Conservation (phyloP, 129 eudicot genomes). For the Lonicera japonica region DNA sequence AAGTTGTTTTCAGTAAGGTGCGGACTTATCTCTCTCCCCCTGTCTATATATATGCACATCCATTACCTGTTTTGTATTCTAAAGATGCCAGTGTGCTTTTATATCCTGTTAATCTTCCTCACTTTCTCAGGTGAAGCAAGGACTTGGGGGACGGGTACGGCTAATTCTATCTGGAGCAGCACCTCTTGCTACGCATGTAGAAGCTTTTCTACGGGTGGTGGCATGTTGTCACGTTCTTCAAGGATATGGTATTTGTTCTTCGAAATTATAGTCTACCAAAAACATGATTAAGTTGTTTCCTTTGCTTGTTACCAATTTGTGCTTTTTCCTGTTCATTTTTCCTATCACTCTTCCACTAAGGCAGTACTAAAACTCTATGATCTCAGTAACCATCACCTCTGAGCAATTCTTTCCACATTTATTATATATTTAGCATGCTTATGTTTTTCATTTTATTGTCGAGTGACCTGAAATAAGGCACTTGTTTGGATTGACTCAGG, state of each 20-base stretch:
- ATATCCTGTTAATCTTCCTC: conserved; percentile 1
- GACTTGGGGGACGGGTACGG: conserved; percentile 64
- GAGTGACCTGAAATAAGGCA: too few species aligned
- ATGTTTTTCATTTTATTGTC: too few species aligned
- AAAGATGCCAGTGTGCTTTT: background rate
- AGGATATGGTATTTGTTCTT: conserved; percentile 60
- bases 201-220: conserved; percentile 69
- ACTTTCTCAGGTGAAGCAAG: conserved; percentile 57
- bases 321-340: background rate
- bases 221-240: conserved; percentile 71
- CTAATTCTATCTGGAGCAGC: conserved; percentile 81
- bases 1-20: conserved; percentile 84
- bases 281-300: background rate
- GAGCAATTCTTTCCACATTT: too few species aligned
- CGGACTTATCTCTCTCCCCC: background rate
- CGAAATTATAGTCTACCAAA: background rate
- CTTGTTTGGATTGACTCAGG: too few species aligned
- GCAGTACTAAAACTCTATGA: background rate
- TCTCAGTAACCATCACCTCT: too few species aligned
- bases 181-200: conserved; percentile 76
- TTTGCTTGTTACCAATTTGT: background rate
- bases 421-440: too few species aligned
- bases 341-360: background rate
- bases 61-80: background rate
- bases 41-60: background rate